A percentile compares a stretch with the other conserved stretches of the same genome.
These are phyloP conservation scores for Irpex lacteus DNA, from an alignment of 1,284 basidiomycete species.

Conservation along the genomic window DNA sequence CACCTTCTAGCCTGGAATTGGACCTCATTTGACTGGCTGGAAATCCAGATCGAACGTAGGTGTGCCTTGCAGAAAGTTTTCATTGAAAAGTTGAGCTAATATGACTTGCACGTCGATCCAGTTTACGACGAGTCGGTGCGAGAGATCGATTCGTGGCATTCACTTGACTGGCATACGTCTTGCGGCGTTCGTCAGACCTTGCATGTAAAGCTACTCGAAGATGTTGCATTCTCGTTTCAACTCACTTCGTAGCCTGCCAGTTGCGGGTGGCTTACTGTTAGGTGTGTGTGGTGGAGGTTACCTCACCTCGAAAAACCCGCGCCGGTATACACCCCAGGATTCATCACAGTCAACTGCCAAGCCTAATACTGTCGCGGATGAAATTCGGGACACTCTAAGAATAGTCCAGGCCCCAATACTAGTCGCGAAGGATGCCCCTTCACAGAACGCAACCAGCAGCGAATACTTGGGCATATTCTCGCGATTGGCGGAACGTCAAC, in stretches of 20 bases:
- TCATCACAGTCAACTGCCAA: background rate
- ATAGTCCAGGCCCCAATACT: background rate
- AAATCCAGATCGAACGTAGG: background rate
- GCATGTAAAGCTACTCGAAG: background rate
- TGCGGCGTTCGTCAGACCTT: background rate
- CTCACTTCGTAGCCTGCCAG: background rate
- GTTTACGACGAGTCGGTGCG: too few species aligned
- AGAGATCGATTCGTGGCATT: too few species aligned
- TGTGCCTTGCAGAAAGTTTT: background rate
- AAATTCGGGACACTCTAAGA: background rate
- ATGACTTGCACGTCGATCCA: background rate
- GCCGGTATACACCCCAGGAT: background rate
- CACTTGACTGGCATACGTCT: background rate
- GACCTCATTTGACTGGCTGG: too few species aligned
- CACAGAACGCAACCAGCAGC: background rate
- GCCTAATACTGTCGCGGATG: background rate
- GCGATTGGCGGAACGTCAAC: slow-evolving; percentile 15
- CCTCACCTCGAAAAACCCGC: background rate
- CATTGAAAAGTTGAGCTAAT: background rate
- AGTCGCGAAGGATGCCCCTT: background rate
- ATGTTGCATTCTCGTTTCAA: background rate
- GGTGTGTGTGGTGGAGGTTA: background rate
- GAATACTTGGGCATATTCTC: slow-evolving; percentile 10
- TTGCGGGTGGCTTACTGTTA: background rate
- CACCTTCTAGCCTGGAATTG: background rate